Base-by-base conservation (phyloP, 345 rosid species). In the Leavenworthia alabamica region DNA sequence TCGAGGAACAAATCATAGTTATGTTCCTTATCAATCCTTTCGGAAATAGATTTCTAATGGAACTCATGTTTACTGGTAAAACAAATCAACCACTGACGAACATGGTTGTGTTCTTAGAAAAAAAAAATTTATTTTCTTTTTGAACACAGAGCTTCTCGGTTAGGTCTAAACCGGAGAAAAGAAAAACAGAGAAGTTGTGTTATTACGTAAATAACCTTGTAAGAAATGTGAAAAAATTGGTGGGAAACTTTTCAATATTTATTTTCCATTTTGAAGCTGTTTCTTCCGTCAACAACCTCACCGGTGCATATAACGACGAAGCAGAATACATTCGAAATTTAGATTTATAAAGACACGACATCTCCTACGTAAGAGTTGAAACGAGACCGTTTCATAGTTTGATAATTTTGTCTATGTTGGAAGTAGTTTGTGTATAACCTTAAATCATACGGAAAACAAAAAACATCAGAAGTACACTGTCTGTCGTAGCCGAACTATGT, bases 201-300 rank as follows among this genome's bases (percentile, higher is more conserved):
- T 16, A 56, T 58, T 67, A 67, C 72, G 17, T 14, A 29, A 58
- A 67, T 43, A 49, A 51, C 72, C 72, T 50, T 40, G 5, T 0
- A 19, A 29, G 35, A 48, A 12, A 48, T 49, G 19, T 42, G 47
- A 49, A 50, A 48, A 68, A 22, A 49, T 2, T 68, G 73, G 73
- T 68, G 73, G 73, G 73, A 68, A 68, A 59, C 39, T 58, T 67
- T 67, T 59, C 60, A 59, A 68, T 68, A 4, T 43, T 1, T 17
- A 0, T 17, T n/a, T 23, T 15, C 20, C 10, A 29, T 17, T 53
- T 53, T 14, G 50, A 47, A 57, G 41, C 24, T 45, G 41, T 23
- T 27, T 66, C 71, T 57, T 67, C 66, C 52, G 59, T 39, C 39
- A 37, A 17, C 31, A 37, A 17, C 31, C 47, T 65, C 62, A 63